Evolutionary conservation across 805 yeast genomes (phyloP).

Genomic region (Metschnikowia cubensis): DNA sequence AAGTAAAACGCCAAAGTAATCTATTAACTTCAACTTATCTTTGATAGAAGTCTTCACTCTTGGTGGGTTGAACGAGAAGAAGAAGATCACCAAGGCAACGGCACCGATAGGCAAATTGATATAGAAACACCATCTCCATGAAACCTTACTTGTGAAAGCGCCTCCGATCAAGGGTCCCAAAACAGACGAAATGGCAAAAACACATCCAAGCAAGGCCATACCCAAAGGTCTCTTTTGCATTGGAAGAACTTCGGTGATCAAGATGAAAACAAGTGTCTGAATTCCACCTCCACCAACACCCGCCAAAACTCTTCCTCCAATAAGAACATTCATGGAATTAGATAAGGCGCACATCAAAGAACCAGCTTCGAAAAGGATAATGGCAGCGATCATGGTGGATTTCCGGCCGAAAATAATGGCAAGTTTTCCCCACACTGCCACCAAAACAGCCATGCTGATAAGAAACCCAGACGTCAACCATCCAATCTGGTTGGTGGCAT

Average conservation of each 20-base stretch:
- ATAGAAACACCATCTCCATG: constrained; percentile 29
- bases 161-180: constrained; percentile 27
- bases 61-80: constrained; percentile 21
- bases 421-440: constrained; percentile 36
- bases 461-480: constrained; percentile 39
- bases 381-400: constrained; percentile 22
- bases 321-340: constrained; percentile 32
- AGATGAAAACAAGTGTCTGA: constrained; percentile 26
- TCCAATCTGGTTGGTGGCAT: constrained; percentile 31
- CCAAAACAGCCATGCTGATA: constrained; percentile 31
- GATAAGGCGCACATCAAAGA: constrained; percentile 39
- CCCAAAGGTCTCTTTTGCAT: constrained; percentile 26
- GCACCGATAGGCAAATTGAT: constrained; percentile 26
- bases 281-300: constrained; percentile 39
- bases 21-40: constrained; percentile 18
- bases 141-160: constrained; percentile 22
- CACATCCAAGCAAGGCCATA: constrained; percentile 19
- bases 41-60: constrained; percentile 8
- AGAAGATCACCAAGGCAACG: constrained; percentile 17
- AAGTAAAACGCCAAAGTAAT: constrained; percentile 21
- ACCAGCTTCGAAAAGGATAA: constrained; percentile 29
- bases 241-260: constrained; percentile 30
- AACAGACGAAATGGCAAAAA: constrained; percentile 23
- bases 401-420: constrained; percentile 38
- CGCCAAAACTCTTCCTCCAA: constrained; percentile 38